Conservation (phyloP, 257 asterid genomes). For the Solanum pinnatisectum region DNA sequence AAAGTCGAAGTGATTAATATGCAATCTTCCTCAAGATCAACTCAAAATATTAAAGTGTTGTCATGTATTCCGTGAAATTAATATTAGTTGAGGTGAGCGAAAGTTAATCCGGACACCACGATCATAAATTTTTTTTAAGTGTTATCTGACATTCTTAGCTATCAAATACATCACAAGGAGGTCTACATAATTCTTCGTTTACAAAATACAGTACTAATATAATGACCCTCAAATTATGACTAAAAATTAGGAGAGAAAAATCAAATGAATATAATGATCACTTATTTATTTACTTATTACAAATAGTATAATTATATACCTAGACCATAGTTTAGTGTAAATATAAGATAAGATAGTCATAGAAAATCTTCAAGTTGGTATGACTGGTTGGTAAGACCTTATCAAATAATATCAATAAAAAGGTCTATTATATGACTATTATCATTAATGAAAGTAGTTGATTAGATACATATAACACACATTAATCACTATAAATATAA, state of each 20-base stretch:
- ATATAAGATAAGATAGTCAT: neutral
- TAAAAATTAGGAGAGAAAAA: neutral
- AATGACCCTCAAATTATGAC: neutral
- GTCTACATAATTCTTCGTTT: neutral
- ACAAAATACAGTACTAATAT: neutral
- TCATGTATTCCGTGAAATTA: no score
- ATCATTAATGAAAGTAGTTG: neutral
- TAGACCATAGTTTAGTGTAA: neutral
- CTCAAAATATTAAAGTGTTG: neutral
- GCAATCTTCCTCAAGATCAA: neutral
- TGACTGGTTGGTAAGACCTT: neutral
- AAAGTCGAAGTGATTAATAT: neutral
- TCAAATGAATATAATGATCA: neutral
- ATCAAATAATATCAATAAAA: neutral
- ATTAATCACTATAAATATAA: no score
- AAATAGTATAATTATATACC: neutral
- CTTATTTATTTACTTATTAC: neutral
- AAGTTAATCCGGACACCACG: accelerated
- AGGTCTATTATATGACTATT: neutral
- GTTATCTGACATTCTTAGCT: no score
- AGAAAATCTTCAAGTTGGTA: neutral
- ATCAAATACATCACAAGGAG: neutral
- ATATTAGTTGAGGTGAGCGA: no score
- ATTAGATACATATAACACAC: neutral
- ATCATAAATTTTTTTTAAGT: no score